Evolutionary conservation across 768 basidiomycete genomes (phyloP).

Genomic region (Boletus subparvulus): DNA sequence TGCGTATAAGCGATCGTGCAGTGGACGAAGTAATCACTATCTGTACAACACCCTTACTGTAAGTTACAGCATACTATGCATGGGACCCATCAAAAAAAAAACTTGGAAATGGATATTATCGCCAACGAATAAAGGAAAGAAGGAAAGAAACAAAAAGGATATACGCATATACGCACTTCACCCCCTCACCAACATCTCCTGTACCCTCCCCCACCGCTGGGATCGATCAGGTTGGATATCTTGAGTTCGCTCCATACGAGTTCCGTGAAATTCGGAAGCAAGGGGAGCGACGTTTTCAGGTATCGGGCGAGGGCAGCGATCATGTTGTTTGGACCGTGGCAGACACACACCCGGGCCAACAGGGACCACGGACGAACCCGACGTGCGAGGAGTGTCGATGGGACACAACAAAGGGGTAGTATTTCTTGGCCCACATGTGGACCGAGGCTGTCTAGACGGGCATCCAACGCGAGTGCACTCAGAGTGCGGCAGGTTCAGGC

Average conservation of each 20-base stretch:
- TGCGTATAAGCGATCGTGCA: no score
- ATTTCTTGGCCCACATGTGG: constrained; percentile 28
- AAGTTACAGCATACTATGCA: no score
- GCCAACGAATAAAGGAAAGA: no score
- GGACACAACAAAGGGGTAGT: constrained; percentile 21
- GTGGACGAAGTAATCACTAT: no score
- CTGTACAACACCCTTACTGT: no score
- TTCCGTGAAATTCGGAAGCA: constrained; percentile 27
- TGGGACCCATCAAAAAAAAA: no score
- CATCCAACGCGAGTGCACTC: constrained; percentile 24
- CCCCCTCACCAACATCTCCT: constrained; percentile 4
- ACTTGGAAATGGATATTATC: no score
- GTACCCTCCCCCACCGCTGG: constrained; percentile 17
- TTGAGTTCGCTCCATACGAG: constrained; percentile 27
- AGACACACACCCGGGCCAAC: constrained; percentile 20
- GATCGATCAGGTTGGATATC: constrained; percentile 22
- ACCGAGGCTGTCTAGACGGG: constrained; percentile 26
- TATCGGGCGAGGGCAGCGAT: constrained; percentile 16
- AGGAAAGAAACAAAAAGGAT: not conserved
- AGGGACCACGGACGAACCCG: constrained; percentile 23
- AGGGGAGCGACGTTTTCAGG: constrained; percentile 12
- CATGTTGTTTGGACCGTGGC: constrained; percentile 16
- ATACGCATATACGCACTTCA: not conserved
- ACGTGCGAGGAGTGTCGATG: not conserved
- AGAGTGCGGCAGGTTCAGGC: constrained; percentile 28